Base-by-base conservation (phyloP, 2,329 filamentous ascomycete species). In the Ophiostoma ips region DNA sequence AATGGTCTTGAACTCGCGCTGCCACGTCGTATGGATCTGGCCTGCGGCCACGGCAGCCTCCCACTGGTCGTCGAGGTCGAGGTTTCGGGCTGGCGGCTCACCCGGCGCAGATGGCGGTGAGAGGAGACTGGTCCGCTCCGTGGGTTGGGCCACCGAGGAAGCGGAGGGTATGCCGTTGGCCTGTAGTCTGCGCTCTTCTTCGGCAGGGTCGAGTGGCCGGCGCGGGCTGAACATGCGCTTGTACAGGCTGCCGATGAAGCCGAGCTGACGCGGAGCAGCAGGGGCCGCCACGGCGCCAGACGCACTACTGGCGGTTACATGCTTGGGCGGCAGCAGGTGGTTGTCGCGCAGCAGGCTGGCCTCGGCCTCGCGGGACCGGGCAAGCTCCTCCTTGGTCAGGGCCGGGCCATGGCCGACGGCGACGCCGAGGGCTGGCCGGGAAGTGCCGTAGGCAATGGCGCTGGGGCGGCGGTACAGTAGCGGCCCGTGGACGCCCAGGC, bases 1-100 rank as follows among this genome's bases (percentile, higher is more conserved):
- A 37, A 96, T 73, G 1, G 88, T 88, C 68, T 89, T 88, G 38
- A 84, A 73, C 70, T 96, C 90, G 55, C 89, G 79, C 64, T 84
- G 82, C 88, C 89, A 96, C 5, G 87, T 94, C 5, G 89, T 95
- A 49, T 83, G 81, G 56, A 96, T 89, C 60, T 80, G 76, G 11
- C 88, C 87, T 0, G 83, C 77, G 1, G 79, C 75, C 11, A 95
- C 84, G 0, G 89, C 90, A 54, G 88, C 84, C 55, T 90, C 83
- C 87, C 87, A 94, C 61, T 86, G 83, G 58, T 79, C 74, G 57
- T 83, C 77, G 47, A 89, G 5, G 72, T 45, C 16, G 30, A n/a
- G n/a, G n/a, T n/a, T n/a, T n/a, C n/a, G n/a, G n/a, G 56, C 16
- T 66, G 66, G 49, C 61, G 58, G 11, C 52, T 56, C 31, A 3